These are phyloP conservation scores for Parmales sp. DNA, from an alignment of 108 stramenopile species.

Conservation along the genomic window DNA sequence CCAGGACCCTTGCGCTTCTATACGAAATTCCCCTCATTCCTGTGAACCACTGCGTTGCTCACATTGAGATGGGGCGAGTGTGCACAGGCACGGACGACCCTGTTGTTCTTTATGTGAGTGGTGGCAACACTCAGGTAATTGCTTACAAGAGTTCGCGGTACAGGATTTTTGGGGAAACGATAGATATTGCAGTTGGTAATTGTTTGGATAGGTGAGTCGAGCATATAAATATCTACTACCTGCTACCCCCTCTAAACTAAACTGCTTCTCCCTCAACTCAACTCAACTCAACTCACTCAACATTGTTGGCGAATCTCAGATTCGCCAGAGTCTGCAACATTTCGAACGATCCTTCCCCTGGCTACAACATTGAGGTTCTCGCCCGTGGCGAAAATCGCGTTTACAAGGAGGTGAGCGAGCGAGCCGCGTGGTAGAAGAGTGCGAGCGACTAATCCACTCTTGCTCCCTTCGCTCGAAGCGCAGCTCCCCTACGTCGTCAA, in stretches of 20 bases:
- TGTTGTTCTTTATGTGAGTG: slow-evolving; percentile 92
- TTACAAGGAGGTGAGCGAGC: too few species aligned
- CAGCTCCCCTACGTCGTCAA: slow-evolving; percentile 96
- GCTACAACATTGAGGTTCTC: slow-evolving; percentile 95
- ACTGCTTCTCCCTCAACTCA: not conserved
- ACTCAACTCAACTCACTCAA: not conserved
- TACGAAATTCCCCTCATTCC: slow-evolving; percentile 85
- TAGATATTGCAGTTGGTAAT: slow-evolving; percentile 99
- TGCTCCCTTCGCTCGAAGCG: too few species aligned
- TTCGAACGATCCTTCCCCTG: slow-evolving; percentile 93
- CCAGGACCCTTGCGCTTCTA: slow-evolving; percentile 64
- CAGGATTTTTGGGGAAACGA: slow-evolving; percentile 98
- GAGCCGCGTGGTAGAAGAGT: too few species aligned
- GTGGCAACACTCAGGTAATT: slow-evolving; percentile 98
- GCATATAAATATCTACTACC: not conserved
- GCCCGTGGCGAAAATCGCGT: slow-evolving; percentile 59
- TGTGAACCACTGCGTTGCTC: slow-evolving; percentile 98
- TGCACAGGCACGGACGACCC: slow-evolving; percentile 76
- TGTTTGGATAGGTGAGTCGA: slow-evolving; percentile 67
- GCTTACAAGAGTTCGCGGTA: slow-evolving; percentile 82
- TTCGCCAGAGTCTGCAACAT: slow-evolving; percentile 89
- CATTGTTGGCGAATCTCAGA: too few species aligned
- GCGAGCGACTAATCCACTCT: too few species aligned
- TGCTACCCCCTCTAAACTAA: not conserved
- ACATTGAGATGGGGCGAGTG: slow-evolving; percentile 99